These are phyloP conservation scores for Vickermania ingenoplastis DNA, from an alignment of 208 protist genomes.

Conservation along the genomic window DNA sequence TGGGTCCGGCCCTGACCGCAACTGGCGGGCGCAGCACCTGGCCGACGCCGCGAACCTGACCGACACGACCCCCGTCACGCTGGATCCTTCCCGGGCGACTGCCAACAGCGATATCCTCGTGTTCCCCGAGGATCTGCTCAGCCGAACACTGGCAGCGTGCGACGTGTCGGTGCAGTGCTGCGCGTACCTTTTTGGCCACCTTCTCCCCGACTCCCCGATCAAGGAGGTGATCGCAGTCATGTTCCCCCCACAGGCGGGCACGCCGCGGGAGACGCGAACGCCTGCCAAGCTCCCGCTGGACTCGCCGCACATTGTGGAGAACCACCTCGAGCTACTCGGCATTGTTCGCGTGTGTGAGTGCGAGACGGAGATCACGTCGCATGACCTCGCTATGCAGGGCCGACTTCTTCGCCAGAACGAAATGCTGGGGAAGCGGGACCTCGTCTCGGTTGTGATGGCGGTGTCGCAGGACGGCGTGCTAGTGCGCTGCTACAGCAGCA, in stretches of 20 bases:
- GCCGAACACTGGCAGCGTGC: slow-evolving; percentile 65
- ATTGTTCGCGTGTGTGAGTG: slow-evolving; percentile 62
- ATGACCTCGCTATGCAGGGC: slow-evolving; percentile 76
- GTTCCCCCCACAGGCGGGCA: slow-evolving; percentile 77
- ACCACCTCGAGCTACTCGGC: slow-evolving; percentile 70
- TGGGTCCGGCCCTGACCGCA: slow-evolving; percentile 54
- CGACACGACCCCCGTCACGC: slow-evolving; percentile 46
- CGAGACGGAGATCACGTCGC: slow-evolving; percentile 51
- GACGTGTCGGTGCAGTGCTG: slow-evolving; percentile 79
- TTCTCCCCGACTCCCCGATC: slow-evolving; percentile 68
- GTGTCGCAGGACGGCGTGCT: slow-evolving; percentile 58
- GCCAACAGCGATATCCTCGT: slow-evolving; percentile 75
- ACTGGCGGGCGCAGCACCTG: slow-evolving; percentile 76
- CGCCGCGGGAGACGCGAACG: slow-evolving; percentile 49
- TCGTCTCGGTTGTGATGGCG: slow-evolving; percentile 30
- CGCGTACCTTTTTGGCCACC: slow-evolving; percentile 81
- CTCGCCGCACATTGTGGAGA: slow-evolving; percentile 40
- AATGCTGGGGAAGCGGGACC: slow-evolving; percentile 30
- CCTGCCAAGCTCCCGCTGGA: slow-evolving; percentile 56
- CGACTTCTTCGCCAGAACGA: slow-evolving; percentile 59
- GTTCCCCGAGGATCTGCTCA: slow-evolving; percentile 62
- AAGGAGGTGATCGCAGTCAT: slow-evolving; percentile 84
- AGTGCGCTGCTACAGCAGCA: slow-evolving; percentile 72
- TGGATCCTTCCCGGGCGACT: slow-evolving; percentile 50
- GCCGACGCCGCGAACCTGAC: slow-evolving; percentile 69